These are phyloP conservation scores for Trypanosoma melophagium DNA, from an alignment of 208 protist species.

Conservation along the genomic window DNA sequence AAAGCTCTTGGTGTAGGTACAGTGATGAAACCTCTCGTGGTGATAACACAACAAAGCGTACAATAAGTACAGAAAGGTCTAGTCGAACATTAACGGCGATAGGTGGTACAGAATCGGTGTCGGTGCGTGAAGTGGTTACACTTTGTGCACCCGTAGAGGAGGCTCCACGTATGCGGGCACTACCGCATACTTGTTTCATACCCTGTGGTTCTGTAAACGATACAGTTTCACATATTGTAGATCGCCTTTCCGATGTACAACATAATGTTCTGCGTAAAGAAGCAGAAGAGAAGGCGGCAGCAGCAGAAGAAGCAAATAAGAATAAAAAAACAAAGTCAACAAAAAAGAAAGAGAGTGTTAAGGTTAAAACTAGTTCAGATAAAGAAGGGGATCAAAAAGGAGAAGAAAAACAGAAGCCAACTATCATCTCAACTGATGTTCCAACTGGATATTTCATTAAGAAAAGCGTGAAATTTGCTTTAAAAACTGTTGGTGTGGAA, in stretches of 20 bases:
- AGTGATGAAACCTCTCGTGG: neutral
- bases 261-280: slow-evolving; percentile 7
- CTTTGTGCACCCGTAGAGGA: slow-evolving; percentile 42
- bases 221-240: slow-evolving; percentile 44
- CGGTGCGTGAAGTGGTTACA: slow-evolving; percentile 40
- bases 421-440: neutral
- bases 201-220: slow-evolving; percentile 36
- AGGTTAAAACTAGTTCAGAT: neutral
- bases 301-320: neutral
- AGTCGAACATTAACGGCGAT: neutral
- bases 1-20: neutral
- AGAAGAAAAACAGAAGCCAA: neutral
- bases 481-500: slow-evolving; percentile 23
- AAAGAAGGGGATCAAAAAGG: neutral
- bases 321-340: slow-evolving; percentile 2
- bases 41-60: neutral
- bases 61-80: neutral
- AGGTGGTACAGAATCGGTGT: neutral
- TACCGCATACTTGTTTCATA: slow-evolving; percentile 52
- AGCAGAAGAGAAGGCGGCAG: slow-evolving; percentile 16
- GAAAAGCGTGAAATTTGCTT: slow-evolving; percentile 27
- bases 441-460: slow-evolving; percentile 20
- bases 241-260: slow-evolving; percentile 49
- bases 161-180: slow-evolving; percentile 28
- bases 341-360: slow-evolving; percentile 2